Evolutionary conservation across 305 asterid genomes (phyloP).

Genomic region (Fraxinus xanthoxyloides): DNA sequence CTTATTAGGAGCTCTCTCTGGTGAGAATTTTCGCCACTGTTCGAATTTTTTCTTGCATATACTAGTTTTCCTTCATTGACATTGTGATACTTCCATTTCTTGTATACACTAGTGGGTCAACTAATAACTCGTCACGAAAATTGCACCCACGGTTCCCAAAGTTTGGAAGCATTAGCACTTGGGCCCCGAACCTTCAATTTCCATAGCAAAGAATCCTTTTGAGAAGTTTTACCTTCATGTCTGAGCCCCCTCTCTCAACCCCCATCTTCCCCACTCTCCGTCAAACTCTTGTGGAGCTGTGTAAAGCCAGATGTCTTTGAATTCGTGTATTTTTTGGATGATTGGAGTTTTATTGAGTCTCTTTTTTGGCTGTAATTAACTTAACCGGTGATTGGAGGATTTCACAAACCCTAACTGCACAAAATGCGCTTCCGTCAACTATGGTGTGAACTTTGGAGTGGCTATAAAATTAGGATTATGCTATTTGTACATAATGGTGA

Average conservation of each 20-base stretch:
- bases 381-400: background rate
- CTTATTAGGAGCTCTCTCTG: conserved; percentile 86
- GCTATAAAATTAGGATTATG: background rate
- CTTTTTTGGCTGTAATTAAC: background rate
- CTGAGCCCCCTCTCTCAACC: background rate
- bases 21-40: conserved; percentile 32
- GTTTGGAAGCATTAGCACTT: background rate
- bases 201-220: background rate
- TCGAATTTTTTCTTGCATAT: background rate
- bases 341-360: background rate
- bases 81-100: background rate
- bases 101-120: background rate
- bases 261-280: too few relatives aligned
- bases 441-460: background rate
- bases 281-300: background rate
- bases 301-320: background rate
- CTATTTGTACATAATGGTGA: background rate
- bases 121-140: background rate
- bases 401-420: background rate
- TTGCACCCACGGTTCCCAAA: background rate
- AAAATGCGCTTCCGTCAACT: background rate
- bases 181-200: background rate
- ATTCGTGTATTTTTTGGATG: background rate
- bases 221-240: background rate
- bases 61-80: background rate